Conservation (phyloP, 2,329 filamentous ascomycete species). For the Paecilomyces niveus region DNA sequence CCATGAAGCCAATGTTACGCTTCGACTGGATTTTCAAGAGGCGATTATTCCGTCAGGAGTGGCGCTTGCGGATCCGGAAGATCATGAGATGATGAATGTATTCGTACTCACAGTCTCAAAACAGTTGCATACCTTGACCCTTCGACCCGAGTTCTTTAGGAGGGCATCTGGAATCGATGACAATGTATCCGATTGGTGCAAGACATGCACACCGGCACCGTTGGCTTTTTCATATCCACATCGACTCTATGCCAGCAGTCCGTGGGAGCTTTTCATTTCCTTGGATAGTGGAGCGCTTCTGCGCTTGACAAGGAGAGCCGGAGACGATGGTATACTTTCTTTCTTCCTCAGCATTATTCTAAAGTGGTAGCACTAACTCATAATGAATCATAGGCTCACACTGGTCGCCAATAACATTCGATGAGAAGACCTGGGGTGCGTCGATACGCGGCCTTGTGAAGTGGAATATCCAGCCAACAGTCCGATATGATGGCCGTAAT, state of each 20-base stretch:
- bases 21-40: constrained; percentile 70
- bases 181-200: constrained; percentile 69
- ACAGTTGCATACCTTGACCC: constrained; percentile 73
- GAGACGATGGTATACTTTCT: constrained; percentile 40
- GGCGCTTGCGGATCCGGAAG: constrained; percentile 70
- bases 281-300: constrained; percentile 46
- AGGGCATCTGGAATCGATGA: constrained; percentile 63
- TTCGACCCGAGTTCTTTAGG: constrained; percentile 76
- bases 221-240: constrained; percentile 74
- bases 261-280: constrained; percentile 69
- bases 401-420: constrained; percentile 41
- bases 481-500: constrained; percentile 34
- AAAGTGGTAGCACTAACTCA: not conserved
- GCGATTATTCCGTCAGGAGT: constrained; percentile 71
- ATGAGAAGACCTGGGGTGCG: constrained; percentile 43
- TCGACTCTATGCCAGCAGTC: constrained; percentile 66
- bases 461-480: constrained; percentile 36
- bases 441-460: constrained; percentile 41
- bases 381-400: constrained; percentile 24
- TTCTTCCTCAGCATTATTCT: constrained; percentile 1
- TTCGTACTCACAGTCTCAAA: constrained; percentile 75
- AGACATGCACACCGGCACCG: constrained; percentile 63
- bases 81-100: constrained; percentile 68
- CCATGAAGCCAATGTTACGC: constrained; percentile 63
- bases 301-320: constrained; percentile 58